phyloP scores from a whole-genome alignment of 768 basidiomycete genomes.

The Cyclocybe aegerita region DNA sequence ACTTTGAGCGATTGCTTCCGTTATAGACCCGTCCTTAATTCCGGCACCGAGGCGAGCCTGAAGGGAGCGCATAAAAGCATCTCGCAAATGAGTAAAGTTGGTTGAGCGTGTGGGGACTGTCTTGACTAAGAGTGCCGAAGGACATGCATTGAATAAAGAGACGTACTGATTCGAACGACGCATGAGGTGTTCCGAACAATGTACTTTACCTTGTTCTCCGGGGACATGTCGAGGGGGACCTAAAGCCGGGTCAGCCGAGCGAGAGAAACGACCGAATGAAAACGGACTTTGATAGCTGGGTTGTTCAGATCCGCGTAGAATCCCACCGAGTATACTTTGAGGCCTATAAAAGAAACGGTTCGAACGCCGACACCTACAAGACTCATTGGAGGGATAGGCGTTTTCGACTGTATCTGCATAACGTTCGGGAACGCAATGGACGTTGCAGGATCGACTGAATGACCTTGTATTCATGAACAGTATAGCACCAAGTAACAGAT shows the following conservation, averaged over 20 bases:
- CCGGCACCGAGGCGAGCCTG: constrained; percentile 56
- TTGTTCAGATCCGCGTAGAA: constrained; percentile 86
- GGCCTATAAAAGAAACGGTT: constrained; percentile 83
- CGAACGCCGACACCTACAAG: constrained; percentile 86
- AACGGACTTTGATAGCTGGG: constrained; percentile 55
- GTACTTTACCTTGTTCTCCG: constrained; percentile 70
- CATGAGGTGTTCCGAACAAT: constrained; percentile 70
- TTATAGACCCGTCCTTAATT: constrained; percentile 50
- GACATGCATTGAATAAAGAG: background rate
- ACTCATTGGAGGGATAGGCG: constrained; percentile 58
- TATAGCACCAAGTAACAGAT: background rate
- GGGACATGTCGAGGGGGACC: constrained; percentile 53
- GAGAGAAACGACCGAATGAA: background rate
- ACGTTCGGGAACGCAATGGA: constrained; percentile 71
- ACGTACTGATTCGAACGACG: constrained; percentile 70
- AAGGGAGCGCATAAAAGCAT: constrained; percentile 79
- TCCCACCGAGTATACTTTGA: constrained; percentile 87
- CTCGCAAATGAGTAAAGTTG: constrained; percentile 75
- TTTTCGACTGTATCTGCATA: constrained; percentile 62
- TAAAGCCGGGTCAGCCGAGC: constrained; percentile 22
- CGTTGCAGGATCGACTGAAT: constrained; percentile 69
- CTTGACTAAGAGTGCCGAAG: background rate
- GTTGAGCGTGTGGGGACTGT: constrained; percentile 81
- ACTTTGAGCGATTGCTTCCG: constrained; percentile 56
- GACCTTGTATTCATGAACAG: background rate